These are phyloP conservation scores for Trichosanthes cucumerina DNA, from an alignment of 306 rosid species.

Conservation along the genomic window DNA sequence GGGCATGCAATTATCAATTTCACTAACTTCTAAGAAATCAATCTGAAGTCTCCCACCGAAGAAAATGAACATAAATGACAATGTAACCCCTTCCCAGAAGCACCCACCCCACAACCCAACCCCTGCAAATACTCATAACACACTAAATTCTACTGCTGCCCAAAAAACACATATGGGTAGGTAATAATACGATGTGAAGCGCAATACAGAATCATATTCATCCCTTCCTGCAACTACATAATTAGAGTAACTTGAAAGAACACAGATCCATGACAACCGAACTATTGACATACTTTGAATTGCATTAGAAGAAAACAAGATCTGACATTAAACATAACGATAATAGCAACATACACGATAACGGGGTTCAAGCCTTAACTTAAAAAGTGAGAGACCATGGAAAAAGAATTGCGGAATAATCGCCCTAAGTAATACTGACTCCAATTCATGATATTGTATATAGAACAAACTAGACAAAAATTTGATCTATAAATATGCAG, in stretches of 20 bases:
- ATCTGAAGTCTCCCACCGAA: neutral
- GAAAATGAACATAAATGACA: neutral
- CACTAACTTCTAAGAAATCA: neutral
- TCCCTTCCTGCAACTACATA: neutral
- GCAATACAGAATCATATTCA: neutral
- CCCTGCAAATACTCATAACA: neutral
- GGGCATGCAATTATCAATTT: neutral
- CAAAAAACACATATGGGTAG: neutral
- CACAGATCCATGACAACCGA: neutral
- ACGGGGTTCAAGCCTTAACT: neutral
- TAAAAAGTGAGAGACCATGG: neutral
- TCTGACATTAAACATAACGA: neutral
- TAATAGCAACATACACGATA: neutral
- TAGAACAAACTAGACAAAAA: neutral
- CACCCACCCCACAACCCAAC: neutral
- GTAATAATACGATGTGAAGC: neutral
- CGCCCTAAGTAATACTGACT: neutral
- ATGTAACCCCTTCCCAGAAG: neutral
- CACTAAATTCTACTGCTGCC: neutral
- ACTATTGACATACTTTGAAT: neutral
- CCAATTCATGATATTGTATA: neutral
- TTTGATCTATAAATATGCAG: neutral
- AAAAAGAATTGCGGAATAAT: conserved; percentile 7
- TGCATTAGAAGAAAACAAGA: neutral
- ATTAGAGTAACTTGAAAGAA: neutral